A percentile compares a stretch with the other conserved stretches of the same genome.
Conservation (phyloP, 2,329 filamentous ascomycete genomes). For the Lithohypha guttulata region DNA sequence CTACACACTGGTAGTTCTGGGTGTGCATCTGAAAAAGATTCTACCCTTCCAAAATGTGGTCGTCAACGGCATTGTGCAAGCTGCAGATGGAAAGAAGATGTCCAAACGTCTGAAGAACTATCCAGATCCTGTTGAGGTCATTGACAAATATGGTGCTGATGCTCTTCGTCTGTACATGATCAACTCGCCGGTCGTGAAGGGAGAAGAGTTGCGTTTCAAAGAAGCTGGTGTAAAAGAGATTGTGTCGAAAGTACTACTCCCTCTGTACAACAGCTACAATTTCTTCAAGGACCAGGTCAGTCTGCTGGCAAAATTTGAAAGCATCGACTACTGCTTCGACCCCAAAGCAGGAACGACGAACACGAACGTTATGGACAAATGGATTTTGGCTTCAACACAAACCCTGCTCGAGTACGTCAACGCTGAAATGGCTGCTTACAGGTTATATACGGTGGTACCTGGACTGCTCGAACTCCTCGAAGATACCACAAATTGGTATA, state of each 20-base stretch:
- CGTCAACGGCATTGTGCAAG: conserved; percentile 78
- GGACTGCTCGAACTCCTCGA: conserved; percentile 69
- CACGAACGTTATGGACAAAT: conserved; percentile 80
- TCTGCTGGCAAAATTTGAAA: conserved; percentile 75
- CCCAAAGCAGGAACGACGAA: conserved; percentile 60
- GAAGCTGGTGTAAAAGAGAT: conserved; percentile 81
- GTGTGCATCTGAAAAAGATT: conserved; percentile 68
- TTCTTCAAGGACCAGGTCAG: conserved; percentile 79
- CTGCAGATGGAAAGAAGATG: conserved; percentile 92
- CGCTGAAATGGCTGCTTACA: conserved; percentile 67
- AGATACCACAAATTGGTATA: conserved; percentile 89
- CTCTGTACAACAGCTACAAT: conserved; percentile 85
- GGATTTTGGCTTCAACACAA: conserved; percentile 80
- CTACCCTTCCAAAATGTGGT: conserved; percentile 83
- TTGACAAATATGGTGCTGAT: conserved; percentile 75
- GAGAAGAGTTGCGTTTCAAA: conserved; percentile 75
- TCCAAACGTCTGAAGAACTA: conserved; percentile 89
- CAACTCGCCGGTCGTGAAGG: conserved; percentile 80
- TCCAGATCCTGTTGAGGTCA: conserved; percentile 66
- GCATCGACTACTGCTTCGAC: conserved; percentile 62
- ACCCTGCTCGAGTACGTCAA: conserved; percentile 78
- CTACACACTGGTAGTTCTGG: conserved; percentile 74
- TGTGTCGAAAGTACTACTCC: conserved; percentile 72
- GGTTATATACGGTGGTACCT: conserved; percentile 76
- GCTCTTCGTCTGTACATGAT: conserved; percentile 86